Evolutionary conservation across 257 asterid species (phyloP).

Genomic region (Buddleja alternifolia): DNA sequence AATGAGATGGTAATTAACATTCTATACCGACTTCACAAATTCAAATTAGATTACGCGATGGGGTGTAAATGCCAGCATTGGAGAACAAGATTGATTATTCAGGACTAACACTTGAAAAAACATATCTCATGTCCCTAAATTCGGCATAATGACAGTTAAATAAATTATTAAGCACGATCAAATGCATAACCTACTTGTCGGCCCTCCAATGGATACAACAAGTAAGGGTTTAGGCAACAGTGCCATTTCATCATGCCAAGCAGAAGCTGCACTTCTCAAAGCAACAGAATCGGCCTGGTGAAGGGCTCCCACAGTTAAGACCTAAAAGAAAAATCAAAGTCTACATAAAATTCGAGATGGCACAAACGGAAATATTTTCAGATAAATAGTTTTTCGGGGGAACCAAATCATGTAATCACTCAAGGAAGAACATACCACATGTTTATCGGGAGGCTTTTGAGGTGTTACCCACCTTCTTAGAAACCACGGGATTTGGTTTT

Average conservation of each 20-base stretch:
- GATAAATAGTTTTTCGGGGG: constrained; percentile 9
- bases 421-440: constrained; percentile 61
- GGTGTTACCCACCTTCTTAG: constrained; percentile 78
- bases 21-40: no score
- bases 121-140: no score
- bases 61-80: no score
- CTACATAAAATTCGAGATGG: constrained; percentile 12
- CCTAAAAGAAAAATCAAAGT: constrained; percentile 44
- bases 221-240: constrained; percentile 69
- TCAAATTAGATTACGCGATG: no score
- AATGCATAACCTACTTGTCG: constrained; percentile 59
- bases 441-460: constrained; percentile 67
- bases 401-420: constrained; percentile 26
- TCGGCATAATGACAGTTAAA: no score
- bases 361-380: constrained; percentile 18
- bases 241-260: constrained; percentile 74
- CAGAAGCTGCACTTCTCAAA: constrained; percentile 67
- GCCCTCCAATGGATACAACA: constrained; percentile 87
- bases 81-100: no score
- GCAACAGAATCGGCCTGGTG: constrained; percentile 75
- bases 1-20: no score
- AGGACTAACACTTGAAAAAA: no score
- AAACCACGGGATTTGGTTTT: constrained; percentile 67
- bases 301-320: constrained; percentile 86
- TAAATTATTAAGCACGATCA: background rate